Base-by-base conservation (phyloP, 2,329 filamentous ascomycete genomes). In the Xylariaceae sp. region DNA sequence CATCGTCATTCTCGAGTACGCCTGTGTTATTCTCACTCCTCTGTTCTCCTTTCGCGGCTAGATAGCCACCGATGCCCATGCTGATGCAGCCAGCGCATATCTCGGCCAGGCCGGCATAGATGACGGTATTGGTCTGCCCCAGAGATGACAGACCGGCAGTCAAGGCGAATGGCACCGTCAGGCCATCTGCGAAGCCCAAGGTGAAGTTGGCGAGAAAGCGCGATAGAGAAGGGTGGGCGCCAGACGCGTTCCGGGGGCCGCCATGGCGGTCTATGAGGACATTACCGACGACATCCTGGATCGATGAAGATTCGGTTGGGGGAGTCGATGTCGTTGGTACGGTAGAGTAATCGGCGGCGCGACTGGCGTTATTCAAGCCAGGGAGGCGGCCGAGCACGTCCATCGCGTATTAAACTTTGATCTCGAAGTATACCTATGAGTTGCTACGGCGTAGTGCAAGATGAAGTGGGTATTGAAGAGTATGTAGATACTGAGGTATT, bases 91-190 rank as follows among this genome's bases (percentile, higher is more conserved):
- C 87, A 0, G 85, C 85, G 66, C 88, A 86, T 47, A 91, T 77
- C 73, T 91, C 87, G 3, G 87, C 87, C 32, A 89, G 74, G 5
- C 87, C 87, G 50, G 85, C 87, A 60, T 87, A 82, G 55, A 92
- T 81, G 60, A 87, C 84, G 3, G 86, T 79, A 47, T 77, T 79
- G 34, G 83, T 84, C 66, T 81, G 76, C n/a, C 84, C 84, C 45
- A 87, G 73, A 49, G 78, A 79, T 2, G 82, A 85, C 1, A 91
- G 76, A 11, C 88, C 88, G 0, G 88, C 88, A 0, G 86, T 90
- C 39, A 91, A 75, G 12, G 88, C 88, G 62, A 91, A 91, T 0
- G 88, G 88, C 0, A 91, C 88, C 0, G 88, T 91, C 62, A 91
- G 77, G 12, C 88, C 88, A 65, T 91, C 88, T 0, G 87, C 85